These are phyloP conservation scores for Ananas comosus DNA, from an alignment of 176 grass and related monocot species.

Conservation along the genomic window DNA sequence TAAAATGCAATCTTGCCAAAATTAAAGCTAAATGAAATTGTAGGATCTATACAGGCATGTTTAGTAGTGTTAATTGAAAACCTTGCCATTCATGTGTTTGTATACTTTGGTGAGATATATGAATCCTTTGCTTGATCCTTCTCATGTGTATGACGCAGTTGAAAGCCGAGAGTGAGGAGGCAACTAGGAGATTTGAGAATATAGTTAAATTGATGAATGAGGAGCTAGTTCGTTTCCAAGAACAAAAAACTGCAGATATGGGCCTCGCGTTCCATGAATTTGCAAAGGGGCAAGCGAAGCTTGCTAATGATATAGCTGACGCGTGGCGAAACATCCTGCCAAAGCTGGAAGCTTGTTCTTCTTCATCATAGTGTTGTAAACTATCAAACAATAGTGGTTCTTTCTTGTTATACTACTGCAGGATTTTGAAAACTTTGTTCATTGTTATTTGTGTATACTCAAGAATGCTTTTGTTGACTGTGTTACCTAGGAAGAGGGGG, in stretches of 20 bases:
- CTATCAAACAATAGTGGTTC: not conserved
- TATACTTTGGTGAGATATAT: not conserved
- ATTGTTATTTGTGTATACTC: not conserved
- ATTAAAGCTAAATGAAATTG: too few species aligned
- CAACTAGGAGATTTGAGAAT: slow-evolving; percentile 64
- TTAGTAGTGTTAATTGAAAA: too few species aligned
- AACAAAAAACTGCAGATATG: slow-evolving; percentile 93
- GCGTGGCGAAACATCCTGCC: slow-evolving; percentile 82
- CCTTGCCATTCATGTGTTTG: too few species aligned
- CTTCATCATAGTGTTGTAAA: slow-evolving; percentile 11
- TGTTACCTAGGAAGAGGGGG: too few species aligned
- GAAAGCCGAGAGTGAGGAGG: slow-evolving; percentile 81
- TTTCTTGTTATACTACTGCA: not conserved
- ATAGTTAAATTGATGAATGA: slow-evolving; percentile 89
- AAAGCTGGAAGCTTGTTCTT: slow-evolving; percentile 76
- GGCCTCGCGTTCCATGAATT: slow-evolving; percentile 94
- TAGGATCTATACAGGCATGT: not conserved
- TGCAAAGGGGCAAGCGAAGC: slow-evolving; percentile 92
- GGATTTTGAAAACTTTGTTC: not conserved
- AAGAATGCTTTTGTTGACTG: too few species aligned
- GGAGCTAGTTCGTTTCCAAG: slow-evolving; percentile 86
- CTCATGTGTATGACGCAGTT: slow-evolving; percentile 41
- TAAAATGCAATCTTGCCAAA: too few species aligned
- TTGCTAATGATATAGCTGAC: slow-evolving; percentile 87
- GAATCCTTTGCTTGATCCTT: slow-evolving; percentile 6